Evolutionary conservation across 192 early-diverging fungal species (phyloP), one percentile per base, ranked within the genome.

Genomic region (Ramicandelaber brevisporus): DNA sequence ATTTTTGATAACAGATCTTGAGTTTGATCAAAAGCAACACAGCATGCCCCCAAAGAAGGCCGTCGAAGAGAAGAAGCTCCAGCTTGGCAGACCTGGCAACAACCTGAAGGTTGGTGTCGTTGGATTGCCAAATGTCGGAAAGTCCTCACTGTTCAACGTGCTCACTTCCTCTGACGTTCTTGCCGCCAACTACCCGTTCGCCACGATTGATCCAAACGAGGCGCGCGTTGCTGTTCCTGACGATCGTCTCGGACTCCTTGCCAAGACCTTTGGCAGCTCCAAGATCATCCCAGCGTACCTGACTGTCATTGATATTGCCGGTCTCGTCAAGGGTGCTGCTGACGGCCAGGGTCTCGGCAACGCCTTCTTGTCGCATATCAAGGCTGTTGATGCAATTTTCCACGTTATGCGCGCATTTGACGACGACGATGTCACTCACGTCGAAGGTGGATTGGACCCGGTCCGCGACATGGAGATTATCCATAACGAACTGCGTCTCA

Each of bases 121-220:
- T 17, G 93, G 93, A 22, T 58, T 98, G 41, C 93, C 93, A 41
- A 98, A 98, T 42, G 85, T 98, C 20, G 93, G 66, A 37, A 78
- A 84, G 51, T 78, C 72, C n/a, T 70, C 75, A 18, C 70, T 78
- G 42, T 81, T 83, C 58, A 78, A 83, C 47, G 76, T 71, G 20
- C 61, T 84, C 35, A 73, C 71, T 31, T 70, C 59, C 41, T 67
- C 59, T 23, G 41, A 60, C 13, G 68, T 55, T 7, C 51, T 66
- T 13, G 72, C 86, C 25, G 85, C 86, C 45, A 97, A 93, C 65
- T 93, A 84, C 48, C 92, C 92, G 34, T 97, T 97, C 68, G 88
- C 82, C 56, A 95, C 83, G 17, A 87, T 78, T 50, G 85, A 92
- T 41, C 92, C 92, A 11, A 59, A 72, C 26, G 81, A 89, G 57